Evolutionary conservation across 331 rosid species (phyloP), one percentile per base, ranked within the genome.

Genomic region (Malus hybrid): DNA sequence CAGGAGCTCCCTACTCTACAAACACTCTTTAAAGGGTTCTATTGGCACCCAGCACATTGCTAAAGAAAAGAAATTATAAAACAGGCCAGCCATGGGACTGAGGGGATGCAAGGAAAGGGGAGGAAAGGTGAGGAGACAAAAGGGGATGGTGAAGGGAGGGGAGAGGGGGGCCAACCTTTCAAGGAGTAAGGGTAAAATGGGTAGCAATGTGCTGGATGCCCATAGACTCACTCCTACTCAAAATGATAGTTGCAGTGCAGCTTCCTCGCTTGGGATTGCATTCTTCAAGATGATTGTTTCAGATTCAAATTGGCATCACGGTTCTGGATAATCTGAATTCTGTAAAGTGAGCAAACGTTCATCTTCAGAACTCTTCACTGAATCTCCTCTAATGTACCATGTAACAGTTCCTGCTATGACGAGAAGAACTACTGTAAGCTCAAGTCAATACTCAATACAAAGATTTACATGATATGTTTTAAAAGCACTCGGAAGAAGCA

Each of bases 331-430:
- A 72, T 90, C 91, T 15, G 96, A 85, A 75, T 85, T 83, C 64
- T 59, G 77, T 64, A 92, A 81, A 28, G 90, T 64, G 74, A 91
- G 86, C 80, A 86, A 63, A 79, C 77, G 90, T 87, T 92, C 97
- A 72, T 91, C 90, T 78, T 91, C 97, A 65, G 85, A 66, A 54
- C 80, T 82, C 83, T 88, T 93, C 85, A 72, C 18, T 4, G 87
- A 82, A 84, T 91, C 95, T 73, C 87, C 96, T 6, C 60, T 65
- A 20, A 85, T 71, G 66, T 86, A 92, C 93, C 93, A 88, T 39
- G 88, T 84, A n/a, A 88, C 81, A 71, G 82, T 18, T 74, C 86
- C 98, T 93, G 93, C 80, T 52, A 75, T n/a, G 61, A 69, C 13
- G 48, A 48, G 10, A 39, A 59, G 73, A 70, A 56, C 61, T 68